These are phyloP conservation scores for Neonectria faginata DNA, from an alignment of 2,329 filamentous ascomycete species.

Conservation along the genomic window DNA sequence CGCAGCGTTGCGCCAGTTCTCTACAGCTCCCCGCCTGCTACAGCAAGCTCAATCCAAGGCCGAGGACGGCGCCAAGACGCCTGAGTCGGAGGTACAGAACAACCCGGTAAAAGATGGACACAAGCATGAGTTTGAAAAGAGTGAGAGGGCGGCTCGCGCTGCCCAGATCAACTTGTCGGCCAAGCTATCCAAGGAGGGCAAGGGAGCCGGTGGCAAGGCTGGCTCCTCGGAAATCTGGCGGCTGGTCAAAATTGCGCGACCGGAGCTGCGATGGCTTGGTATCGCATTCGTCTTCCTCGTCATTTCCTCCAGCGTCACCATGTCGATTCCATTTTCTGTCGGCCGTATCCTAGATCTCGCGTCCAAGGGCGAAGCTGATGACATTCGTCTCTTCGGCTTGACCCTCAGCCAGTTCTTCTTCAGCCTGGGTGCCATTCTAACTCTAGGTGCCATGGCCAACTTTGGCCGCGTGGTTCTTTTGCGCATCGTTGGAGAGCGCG, in stretches of 20 bases:
- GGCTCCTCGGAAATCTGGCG: conserved; percentile 84
- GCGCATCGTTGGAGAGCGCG: conserved; percentile 92
- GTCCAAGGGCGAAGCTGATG: conserved; percentile 76
- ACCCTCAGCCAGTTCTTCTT: conserved; percentile 89
- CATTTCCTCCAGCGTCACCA: conserved; percentile 90
- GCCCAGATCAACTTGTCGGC: conserved; percentile 91
- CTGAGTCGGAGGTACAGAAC: conserved; percentile 49
- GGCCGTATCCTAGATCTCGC: conserved; percentile 95
- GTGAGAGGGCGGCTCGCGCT: conserved; percentile 87
- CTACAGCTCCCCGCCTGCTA: conserved; percentile 39
- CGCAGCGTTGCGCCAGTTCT: conserved; percentile 48
- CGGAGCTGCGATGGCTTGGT: conserved; percentile 81
- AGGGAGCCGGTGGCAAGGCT: conserved; percentile 62
- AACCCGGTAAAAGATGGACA: conserved; percentile 50
- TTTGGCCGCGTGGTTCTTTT: conserved; percentile 94
- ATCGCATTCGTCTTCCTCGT: conserved; percentile 87
- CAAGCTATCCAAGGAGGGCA: conserved; percentile 85
- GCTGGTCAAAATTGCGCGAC: conserved; percentile 87
- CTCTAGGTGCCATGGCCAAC: conserved; percentile 87
- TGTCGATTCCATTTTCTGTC: conserved; percentile 97
- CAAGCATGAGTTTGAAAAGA: conserved; percentile 67
- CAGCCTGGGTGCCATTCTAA: conserved; percentile 80
- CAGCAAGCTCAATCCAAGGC: conserved; percentile 44
- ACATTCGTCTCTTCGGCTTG: conserved; percentile 82
- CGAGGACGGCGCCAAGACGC: conserved; percentile 53